Conservation (phyloP, 2,329 filamentous ascomycete genomes). For the Bipolaris sorokiniana region DNA sequence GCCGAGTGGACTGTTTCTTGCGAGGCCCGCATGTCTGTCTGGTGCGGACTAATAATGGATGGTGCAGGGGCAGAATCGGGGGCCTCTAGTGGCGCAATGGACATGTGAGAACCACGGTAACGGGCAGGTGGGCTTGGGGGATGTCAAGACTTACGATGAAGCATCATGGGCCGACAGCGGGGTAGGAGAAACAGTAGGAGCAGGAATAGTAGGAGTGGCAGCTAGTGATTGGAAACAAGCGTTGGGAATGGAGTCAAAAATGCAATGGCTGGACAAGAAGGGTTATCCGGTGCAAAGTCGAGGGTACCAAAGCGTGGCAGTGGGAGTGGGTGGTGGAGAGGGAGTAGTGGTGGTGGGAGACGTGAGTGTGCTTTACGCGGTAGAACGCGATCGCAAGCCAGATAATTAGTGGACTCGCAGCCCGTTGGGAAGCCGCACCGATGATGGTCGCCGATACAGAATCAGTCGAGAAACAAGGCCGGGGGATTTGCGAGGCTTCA, state of each 20-base stretch:
- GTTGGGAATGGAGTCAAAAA: conserved; percentile 2
- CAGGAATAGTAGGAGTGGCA: conserved; percentile 1
- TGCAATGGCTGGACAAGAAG: background rate
- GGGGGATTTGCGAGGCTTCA: conserved; percentile 7
- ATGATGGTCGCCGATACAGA: conserved; percentile 12
- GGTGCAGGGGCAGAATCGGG: conserved; percentile 19
- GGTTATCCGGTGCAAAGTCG: background rate
- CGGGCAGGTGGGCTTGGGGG: conserved; percentile 13
- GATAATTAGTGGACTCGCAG: background rate
- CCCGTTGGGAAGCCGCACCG: conserved; percentile 2
- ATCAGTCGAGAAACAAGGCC: conserved; percentile 9
- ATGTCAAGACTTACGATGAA: conserved; percentile 26
- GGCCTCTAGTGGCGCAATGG: conserved; percentile 28
- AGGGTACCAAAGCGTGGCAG: conserved; percentile 3
- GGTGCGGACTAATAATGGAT: conserved; percentile 14
- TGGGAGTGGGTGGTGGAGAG: conserved; percentile 2
- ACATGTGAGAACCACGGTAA: conserved; percentile 25
- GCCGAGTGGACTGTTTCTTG: conserved; percentile 45
- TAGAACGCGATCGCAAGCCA: conserved; percentile 28
- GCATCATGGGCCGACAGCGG: conserved; percentile 22
- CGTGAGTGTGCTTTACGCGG: conserved; percentile 19
- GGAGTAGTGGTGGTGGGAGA: conserved; percentile 10
- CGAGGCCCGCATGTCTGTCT: conserved; percentile 31
- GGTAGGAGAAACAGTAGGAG: conserved; percentile 10
- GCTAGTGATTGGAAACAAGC: conserved; percentile 17